Evolutionary conservation across 257 asterid species (phyloP), one percentile per base, ranked within the genome.

Genomic region (Mitragyna speciosa): DNA sequence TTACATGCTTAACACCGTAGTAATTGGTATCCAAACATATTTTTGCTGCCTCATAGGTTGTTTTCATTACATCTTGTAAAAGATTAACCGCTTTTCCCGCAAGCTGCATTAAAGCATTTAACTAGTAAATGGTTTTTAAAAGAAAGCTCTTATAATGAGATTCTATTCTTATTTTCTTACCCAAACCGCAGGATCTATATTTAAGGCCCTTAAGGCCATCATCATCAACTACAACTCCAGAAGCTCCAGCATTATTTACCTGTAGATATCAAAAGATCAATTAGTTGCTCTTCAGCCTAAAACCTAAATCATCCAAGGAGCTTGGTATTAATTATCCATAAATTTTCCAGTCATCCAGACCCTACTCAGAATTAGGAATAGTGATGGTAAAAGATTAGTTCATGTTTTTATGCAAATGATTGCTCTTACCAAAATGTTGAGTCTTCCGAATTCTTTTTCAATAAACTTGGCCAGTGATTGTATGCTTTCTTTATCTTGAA

Each of bases 231-330:
- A 82, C 86, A 36, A 90, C 93, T 68, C 97, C 98, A 51, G 90
- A 80, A 86, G 89, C 92, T 81, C 97, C 98, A 70, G 97, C 97
- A 70, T 94, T 92, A 85, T 92, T 94, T 61, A 94, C 92, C 98
- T 94, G 92, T 72, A 67, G 77, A 79, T 69, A 51, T 70, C 70
- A 58, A 74, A 31, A n/a, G 33, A 76, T 47, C 67, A 74, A 51
- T 71, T 33, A 39, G 36, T 30, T 54, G 49, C 49, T 45, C 3
- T 45, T 9, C 49, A 45, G 49, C 11, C 49, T 45, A 45, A 4
- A 9, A 6, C 49, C 49, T 45, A 45, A 45, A 45, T 45, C 49
- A 45, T 45, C 3, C 49, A 45, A 45, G 49, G 6, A 45, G 49
- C 49, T 45, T 5, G 7, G 8, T 9, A 9, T 45, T 45, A 45